A percentile compares a stretch with the other conserved stretches of the same genome.
phyloP scores from a whole-genome alignment of 208 protist species.

The Leishmania braziliensis region DNA sequence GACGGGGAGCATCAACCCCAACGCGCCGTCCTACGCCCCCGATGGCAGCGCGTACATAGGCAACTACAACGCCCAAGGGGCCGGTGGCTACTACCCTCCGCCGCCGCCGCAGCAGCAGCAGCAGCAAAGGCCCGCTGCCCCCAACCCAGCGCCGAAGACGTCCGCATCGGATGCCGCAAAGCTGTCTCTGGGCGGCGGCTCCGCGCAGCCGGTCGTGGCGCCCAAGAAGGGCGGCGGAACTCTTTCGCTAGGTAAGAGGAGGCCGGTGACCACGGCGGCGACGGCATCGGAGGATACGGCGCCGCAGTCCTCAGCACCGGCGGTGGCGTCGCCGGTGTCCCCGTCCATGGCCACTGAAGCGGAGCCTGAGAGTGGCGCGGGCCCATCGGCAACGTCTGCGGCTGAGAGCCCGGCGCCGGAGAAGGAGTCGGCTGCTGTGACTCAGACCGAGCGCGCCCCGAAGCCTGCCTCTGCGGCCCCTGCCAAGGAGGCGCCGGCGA shows the following conservation, averaged over 20 bases:
- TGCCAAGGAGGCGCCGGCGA: slow-evolving; percentile 23
- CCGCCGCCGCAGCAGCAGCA: slow-evolving; percentile 9
- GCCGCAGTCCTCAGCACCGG: slow-evolving; percentile 6
- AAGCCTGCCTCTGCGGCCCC: slow-evolving; percentile 23
- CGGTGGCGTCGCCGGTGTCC: background rate
- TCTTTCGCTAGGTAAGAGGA: slow-evolving; percentile 78
- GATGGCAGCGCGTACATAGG: slow-evolving; percentile 1
- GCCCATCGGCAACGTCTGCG: slow-evolving; percentile 12
- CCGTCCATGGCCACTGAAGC: slow-evolving; percentile 12
- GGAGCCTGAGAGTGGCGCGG: slow-evolving; percentile 26
- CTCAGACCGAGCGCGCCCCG: slow-evolving; percentile 5
- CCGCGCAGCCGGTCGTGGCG: slow-evolving; percentile 32
- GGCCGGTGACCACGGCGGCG: slow-evolving; percentile 50
- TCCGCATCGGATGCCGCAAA: slow-evolving; percentile 47
- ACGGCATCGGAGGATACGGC: too few species aligned
- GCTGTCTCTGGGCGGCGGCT: slow-evolving; percentile 57
- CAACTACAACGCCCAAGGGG: slow-evolving; percentile 17
- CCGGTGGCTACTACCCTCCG: slow-evolving; percentile 35
- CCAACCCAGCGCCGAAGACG: slow-evolving; percentile 19
- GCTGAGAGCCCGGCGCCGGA: background rate
- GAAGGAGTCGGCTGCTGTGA: background rate
- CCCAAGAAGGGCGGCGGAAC: slow-evolving; percentile 71
- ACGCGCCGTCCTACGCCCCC: slow-evolving; percentile 33
- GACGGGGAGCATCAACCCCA: slow-evolving; percentile 58
- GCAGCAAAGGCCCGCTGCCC: background rate